These are phyloP conservation scores for Blumeria hordei DNA, from an alignment of 2,329 filamentous ascomycete genomes.

Conservation along the genomic window DNA sequence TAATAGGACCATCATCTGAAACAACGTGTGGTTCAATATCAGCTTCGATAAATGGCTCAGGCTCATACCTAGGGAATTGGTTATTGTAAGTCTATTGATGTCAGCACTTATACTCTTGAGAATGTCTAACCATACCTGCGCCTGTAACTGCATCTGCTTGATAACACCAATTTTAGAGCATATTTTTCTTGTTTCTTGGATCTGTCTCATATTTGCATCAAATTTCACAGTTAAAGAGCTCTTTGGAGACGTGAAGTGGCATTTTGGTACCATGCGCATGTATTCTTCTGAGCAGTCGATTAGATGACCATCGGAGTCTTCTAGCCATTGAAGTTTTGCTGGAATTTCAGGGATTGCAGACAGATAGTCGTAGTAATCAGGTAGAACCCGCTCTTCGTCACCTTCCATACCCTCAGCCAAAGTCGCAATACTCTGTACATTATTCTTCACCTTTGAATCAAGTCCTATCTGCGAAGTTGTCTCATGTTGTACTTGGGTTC, in stretches of 20 bases:
- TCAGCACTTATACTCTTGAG: constrained; percentile 3
- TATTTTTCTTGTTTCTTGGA: constrained; percentile 90
- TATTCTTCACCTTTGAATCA: constrained; percentile 22
- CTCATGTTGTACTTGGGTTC: constrained; percentile 37
- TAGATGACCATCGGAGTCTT: constrained; percentile 71
- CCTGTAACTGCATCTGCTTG: constrained; percentile 98
- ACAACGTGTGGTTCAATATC: constrained; percentile 80
- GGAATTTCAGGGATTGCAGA: constrained; percentile 69
- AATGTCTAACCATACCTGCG: constrained; percentile 37
- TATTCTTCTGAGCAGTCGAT: constrained; percentile 74
- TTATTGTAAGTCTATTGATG: constrained; percentile 64
- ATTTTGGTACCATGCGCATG: constrained; percentile 49
- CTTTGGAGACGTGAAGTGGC: constrained; percentile 50
- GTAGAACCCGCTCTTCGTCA: constrained; percentile 60
- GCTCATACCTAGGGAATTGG: constrained; percentile 91
- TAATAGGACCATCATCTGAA: constrained; percentile 68
- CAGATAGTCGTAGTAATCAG: constrained; percentile 83
- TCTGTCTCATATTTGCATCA: constrained; percentile 75
- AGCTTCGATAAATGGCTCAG: constrained; percentile 63
- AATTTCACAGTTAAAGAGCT: constrained; percentile 57
- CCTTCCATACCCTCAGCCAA: constrained; percentile 79
- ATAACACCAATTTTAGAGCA: constrained; percentile 93
- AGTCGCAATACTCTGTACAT: constrained; percentile 37
- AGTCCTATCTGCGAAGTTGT: constrained; percentile 20
- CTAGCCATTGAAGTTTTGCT: constrained; percentile 58